Base-by-base conservation (phyloP, 2,329 filamentous ascomycete genomes). In the Colletotrichum sp. region DNA sequence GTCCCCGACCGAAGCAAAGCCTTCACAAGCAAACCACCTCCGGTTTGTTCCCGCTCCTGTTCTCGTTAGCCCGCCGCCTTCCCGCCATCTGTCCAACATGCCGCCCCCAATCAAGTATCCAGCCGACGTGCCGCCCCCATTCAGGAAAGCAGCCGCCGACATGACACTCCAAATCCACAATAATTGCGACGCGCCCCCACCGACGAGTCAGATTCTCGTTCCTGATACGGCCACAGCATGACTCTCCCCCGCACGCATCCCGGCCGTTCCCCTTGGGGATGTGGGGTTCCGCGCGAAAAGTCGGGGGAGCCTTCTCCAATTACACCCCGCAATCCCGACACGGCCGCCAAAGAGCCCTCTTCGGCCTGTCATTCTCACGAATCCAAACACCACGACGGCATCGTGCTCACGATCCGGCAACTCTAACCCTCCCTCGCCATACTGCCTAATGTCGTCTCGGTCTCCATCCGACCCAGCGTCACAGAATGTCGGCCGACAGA, bases 201-300 rank as follows among this genome's bases (percentile, higher is more conserved):
- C 24, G 26, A 52, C 68, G 72, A 72, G 72, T 74, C 72, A 72
- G 67, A 61, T 24, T 26, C 39, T 70, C 65, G 68, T 8, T 21
- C 18, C 13, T 26, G 48, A 67, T 57, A 67, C 48, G 66, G 24
- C 48, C 16, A 15, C n/a, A 36, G 57, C 28, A 57, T 59, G n/a
- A n/a, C n/a, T 30, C 13, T 48, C n/a, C 30, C 18, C 30, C 26
- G 59, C 59, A 61, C 26, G 8, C 16, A 60, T 43, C 65, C 55
- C 66, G 21, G 13, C 16, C 16, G n/a, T 32, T 32, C 59, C 59
- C 28, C 68, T 59, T 64, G 66, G 71, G 32, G 32, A 48, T 64
- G 69, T 72, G 72, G 61, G 28, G 57, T n/a, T 26, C 36, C 10
- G 7, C 21, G 61, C 30, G 15, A 32, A 30, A 61, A 32, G 48